Conservation (phyloP, 129 eudicot genomes). For the Helianthus tuberosus region DNA sequence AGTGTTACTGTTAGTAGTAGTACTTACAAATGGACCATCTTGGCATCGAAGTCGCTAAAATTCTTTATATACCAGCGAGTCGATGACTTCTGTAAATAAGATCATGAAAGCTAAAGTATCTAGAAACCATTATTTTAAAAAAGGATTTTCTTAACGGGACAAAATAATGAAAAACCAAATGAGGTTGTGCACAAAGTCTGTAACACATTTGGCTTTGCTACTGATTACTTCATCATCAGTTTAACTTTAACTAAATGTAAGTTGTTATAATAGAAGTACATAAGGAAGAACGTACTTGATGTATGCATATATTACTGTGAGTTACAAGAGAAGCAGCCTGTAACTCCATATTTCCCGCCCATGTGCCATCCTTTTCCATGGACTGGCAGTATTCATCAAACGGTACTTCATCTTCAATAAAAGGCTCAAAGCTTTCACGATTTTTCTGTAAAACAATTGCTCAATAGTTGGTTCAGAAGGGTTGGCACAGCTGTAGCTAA, state of each 20-base stretch:
- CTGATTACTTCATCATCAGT: background rate
- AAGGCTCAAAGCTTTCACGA: conserved; percentile 92
- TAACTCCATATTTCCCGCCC: conserved; percentile 98
- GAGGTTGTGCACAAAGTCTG: background rate
- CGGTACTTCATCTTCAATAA: conserved; percentile 92
- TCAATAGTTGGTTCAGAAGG: conserved; percentile 10
- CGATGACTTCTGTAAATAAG: conserved; percentile 64
- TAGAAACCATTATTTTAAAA: conserved; percentile 7
- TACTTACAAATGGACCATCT: conserved; percentile 92
- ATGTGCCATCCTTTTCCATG: conserved; percentile 93
- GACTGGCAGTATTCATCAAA: conserved; percentile 86
- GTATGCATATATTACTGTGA: conserved; percentile 87
- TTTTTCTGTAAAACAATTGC: conserved; percentile 54
- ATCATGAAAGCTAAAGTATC: conserved; percentile 11
- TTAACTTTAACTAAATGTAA: background rate
- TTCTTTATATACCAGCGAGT: conserved; percentile 94
- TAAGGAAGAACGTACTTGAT: conserved; percentile 50
- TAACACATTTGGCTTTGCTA: conserved; percentile 14
- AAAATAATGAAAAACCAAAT: conserved; percentile 5
- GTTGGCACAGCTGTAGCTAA: conserved; percentile 5
- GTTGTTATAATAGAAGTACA: conserved; percentile 18
- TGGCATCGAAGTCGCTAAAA: conserved; percentile 59
- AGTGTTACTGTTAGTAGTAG: conserved; percentile 8
- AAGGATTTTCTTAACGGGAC: background rate
- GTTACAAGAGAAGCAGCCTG: conserved; percentile 98